These are phyloP conservation scores for Raphanus hybrid DNA, from an alignment of 441 rosid genomes.

Conservation along the genomic window DNA sequence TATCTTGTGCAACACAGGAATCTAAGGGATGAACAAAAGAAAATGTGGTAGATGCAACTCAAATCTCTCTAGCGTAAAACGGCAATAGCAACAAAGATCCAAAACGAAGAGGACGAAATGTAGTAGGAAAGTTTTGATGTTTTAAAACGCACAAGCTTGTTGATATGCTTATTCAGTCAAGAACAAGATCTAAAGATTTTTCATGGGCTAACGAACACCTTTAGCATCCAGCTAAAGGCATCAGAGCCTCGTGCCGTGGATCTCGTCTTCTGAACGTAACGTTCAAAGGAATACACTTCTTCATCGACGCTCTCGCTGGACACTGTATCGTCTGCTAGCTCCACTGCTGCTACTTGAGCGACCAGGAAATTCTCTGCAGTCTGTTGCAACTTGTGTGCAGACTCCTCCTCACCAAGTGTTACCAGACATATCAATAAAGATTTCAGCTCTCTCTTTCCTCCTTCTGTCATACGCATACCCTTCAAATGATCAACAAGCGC, in stretches of 20 bases:
- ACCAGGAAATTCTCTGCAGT: slow-evolving; percentile 76
- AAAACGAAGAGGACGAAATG: slow-evolving; percentile 12
- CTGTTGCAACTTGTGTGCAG: slow-evolving; percentile 72
- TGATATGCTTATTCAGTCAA: slow-evolving; percentile 12
- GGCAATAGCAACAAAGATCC: background rate
- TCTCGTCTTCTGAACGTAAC: slow-evolving; percentile 50
- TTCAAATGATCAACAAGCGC: slow-evolving; percentile 94
- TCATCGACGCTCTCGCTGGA: slow-evolving; percentile 62
- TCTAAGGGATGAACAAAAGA: slow-evolving; percentile 23
- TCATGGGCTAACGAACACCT: slow-evolving; percentile 65
- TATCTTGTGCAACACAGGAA: slow-evolving; percentile 3
- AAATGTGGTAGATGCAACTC: slow-evolving; percentile 6
- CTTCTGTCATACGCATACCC: slow-evolving; percentile 72
- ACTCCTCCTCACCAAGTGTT: slow-evolving; percentile 71
- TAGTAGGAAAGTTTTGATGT: slow-evolving; percentile 21
- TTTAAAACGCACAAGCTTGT: slow-evolving; percentile 12
- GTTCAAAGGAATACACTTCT: slow-evolving; percentile 59
- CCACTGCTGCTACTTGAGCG: slow-evolving; percentile 81
- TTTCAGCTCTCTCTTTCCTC: slow-evolving; percentile 74
- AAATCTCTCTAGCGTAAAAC: slow-evolving; percentile 15
- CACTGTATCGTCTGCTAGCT: slow-evolving; percentile 81
- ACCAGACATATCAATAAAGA: slow-evolving; percentile 75
- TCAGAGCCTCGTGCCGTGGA: slow-evolving; percentile 52
- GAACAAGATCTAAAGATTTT: slow-evolving; percentile 2
- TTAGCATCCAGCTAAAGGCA: slow-evolving; percentile 73